These are phyloP conservation scores for Asterophora parasitica DNA, from an alignment of 768 basidiomycete genomes.

Conservation along the genomic window DNA sequence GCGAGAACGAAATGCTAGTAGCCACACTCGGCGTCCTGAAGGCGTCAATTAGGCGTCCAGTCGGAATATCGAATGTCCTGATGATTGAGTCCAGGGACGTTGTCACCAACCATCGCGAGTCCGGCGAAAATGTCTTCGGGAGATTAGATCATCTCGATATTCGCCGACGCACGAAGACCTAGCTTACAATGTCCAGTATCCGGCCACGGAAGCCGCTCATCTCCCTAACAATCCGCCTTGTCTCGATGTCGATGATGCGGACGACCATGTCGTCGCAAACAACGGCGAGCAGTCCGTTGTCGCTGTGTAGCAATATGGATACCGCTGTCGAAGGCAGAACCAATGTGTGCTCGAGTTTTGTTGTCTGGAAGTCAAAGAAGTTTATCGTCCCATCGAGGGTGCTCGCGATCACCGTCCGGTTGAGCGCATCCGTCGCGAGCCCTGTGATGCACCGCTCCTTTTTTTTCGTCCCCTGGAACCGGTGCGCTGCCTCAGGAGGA, in stretches of 20 bases:
- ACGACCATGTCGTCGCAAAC: slow-evolving; percentile 85
- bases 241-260: slow-evolving; percentile 89
- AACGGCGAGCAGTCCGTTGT: slow-evolving; percentile 78
- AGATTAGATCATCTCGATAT: neutral
- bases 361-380: slow-evolving; percentile 94
- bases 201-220: slow-evolving; percentile 77
- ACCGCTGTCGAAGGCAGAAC: slow-evolving; percentile 63
- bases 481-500: slow-evolving; percentile 48
- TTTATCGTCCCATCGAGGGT: slow-evolving; percentile 89
- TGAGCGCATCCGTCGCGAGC: slow-evolving; percentile 80
- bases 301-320: slow-evolving; percentile 73
- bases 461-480: slow-evolving; percentile 38
- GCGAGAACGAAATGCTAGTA: slow-evolving; percentile 89
- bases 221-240: slow-evolving; percentile 81
- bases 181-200: slow-evolving; percentile 81
- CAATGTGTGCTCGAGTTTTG: slow-evolving; percentile 64
- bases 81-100: slow-evolving; percentile 89
- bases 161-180: neutral
- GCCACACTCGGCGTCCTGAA: slow-evolving; percentile 87
- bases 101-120: slow-evolving; percentile 89
- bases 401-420: slow-evolving; percentile 72
- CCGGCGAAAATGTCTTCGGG: slow-evolving; percentile 83
- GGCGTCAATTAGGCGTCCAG: slow-evolving; percentile 86
- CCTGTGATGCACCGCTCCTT: slow-evolving; percentile 68
- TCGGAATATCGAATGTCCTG: slow-evolving; percentile 93